phyloP scores from a whole-genome alignment of 371 early-diverging fungal species.

The Haplosporangium sp. region DNA sequence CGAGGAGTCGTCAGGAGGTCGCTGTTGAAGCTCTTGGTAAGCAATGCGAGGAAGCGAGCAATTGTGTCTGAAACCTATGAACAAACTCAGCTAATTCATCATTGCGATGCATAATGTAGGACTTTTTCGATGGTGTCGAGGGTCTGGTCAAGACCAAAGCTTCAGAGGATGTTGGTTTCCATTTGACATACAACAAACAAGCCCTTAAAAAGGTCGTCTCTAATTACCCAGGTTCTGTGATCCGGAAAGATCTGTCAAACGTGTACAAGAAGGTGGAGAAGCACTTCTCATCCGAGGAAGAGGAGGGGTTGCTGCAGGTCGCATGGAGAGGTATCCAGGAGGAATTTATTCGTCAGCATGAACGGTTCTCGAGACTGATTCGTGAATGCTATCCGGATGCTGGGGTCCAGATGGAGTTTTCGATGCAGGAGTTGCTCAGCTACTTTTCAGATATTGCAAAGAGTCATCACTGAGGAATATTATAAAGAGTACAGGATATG shows the following conservation, averaged over 20 bases:
- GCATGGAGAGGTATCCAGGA: slow-evolving; percentile 95
- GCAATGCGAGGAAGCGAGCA: neutral
- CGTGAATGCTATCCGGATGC: slow-evolving; percentile 88
- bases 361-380: slow-evolving; percentile 84
- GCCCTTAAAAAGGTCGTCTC: slow-evolving; percentile 87
- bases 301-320: slow-evolving; percentile 85
- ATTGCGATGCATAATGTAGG: slow-evolving; percentile 57
- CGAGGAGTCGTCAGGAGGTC: slow-evolving; percentile 89
- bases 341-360: slow-evolving; percentile 84
- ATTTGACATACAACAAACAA: slow-evolving; percentile 86
- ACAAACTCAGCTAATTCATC: neutral
- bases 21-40: slow-evolving; percentile 84
- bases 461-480: slow-evolving; percentile 33
- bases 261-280: slow-evolving; percentile 94
- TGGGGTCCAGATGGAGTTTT: slow-evolving; percentile 85
- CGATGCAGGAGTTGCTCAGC: slow-evolving; percentile 83
- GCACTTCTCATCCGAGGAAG: slow-evolving; percentile 82
- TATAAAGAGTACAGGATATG: neutral
- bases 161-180: slow-evolving; percentile 87
- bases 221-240: slow-evolving; percentile 86
- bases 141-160: slow-evolving; percentile 76
- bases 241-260: slow-evolving; percentile 82
- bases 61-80: neutral
- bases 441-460: slow-evolving; percentile 75
- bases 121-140: slow-evolving; percentile 96